Base-by-base conservation (phyloP, 371 early-diverging fungal genomes). In the Mortierella sp. region DNA sequence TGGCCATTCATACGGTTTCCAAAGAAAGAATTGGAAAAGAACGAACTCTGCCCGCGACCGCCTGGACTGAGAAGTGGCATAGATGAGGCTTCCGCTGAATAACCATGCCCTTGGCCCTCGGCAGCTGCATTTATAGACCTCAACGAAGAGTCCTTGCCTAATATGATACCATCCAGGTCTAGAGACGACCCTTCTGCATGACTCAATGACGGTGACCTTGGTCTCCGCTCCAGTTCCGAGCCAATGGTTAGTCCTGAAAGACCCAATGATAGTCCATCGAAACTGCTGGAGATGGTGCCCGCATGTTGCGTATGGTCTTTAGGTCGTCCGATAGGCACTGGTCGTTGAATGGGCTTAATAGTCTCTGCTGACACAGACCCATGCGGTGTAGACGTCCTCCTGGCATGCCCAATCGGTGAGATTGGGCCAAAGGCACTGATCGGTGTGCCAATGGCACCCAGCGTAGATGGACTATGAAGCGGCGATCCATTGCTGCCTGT, bases 311-410 rank as follows among this genome's bases (percentile, higher is more conserved):
- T 41, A 19, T 23, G 30, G 12, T 76, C 78, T 30, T 76, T 76
- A 5, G 78, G 78, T 23, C 78, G 54, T 11, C 78, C 78, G 28
- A 76, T 76, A 12, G 73, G 73, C 0, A 67, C 62, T n/a, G 78
- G 78, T 24, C 70, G 44, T 34, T 75, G 75, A 30, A 75, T 75
- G 19, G 75, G 75, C 39, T 76, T 76, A 50, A 70, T 76, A 6
- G 47, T 30, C 24, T 76, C 78, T 2, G 48, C 56, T 3, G 64
- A 41, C 27, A 56, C 60, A 0, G 55, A 51, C 5, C 78, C 78
- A 58, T 76, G 70, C 2, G 78, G 65, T 21, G 78, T 65, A 0
- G 78, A 76, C 19, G 78, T 76, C 37, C 78, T 64, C 17, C 78
- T 55, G 26, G 66, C 24, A 54, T 76, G 78, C 7, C 78, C 78